Percentiles rank a stretch among this genome's conserved stretches.
These are phyloP conservation scores for Hysterangium stoloniferum DNA, from an alignment of 768 basidiomycete genomes.

Conservation along the genomic window DNA sequence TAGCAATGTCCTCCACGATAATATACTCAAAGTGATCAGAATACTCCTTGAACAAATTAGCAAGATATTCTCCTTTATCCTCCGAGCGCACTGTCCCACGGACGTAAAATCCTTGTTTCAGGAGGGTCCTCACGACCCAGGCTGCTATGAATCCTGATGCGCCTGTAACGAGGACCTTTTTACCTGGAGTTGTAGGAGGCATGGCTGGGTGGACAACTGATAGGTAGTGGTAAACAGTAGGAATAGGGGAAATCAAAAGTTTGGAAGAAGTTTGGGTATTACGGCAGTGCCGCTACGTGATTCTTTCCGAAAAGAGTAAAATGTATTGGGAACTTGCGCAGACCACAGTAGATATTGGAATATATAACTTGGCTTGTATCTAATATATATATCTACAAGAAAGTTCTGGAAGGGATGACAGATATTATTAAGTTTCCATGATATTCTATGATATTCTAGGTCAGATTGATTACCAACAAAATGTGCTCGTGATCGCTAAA, in stretches of 20 bases:
- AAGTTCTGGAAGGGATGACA: too few species aligned
- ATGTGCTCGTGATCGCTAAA: too few species aligned
- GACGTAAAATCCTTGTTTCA: constrained; percentile 55
- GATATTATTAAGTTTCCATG: too few species aligned
- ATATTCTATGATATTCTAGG: too few species aligned
- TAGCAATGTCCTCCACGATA: constrained; percentile 62
- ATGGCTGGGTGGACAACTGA: constrained; percentile 17
- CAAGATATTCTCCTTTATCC: constrained; percentile 52
- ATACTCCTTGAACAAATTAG: constrained; percentile 42
- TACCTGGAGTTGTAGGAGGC: constrained; percentile 27
- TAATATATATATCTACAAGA: too few species aligned
- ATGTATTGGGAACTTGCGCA: too few species aligned
- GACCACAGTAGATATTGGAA: too few species aligned
- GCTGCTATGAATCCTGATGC: constrained; percentile 54
- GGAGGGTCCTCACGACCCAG: constrained; percentile 48
- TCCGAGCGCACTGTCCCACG: constrained; percentile 59
- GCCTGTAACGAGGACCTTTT: constrained; percentile 46
- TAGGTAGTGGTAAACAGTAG: neutral
- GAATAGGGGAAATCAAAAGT: neutral
- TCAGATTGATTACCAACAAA: too few species aligned
- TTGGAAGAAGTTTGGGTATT: too few species aligned
- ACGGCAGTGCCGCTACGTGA: too few species aligned
- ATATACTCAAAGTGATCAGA: constrained; percentile 56
- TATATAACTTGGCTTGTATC: too few species aligned
- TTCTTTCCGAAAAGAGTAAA: too few species aligned